Conservation (phyloP, 2,329 filamentous ascomycete genomes). For the Lachnellula hyalina region DNA sequence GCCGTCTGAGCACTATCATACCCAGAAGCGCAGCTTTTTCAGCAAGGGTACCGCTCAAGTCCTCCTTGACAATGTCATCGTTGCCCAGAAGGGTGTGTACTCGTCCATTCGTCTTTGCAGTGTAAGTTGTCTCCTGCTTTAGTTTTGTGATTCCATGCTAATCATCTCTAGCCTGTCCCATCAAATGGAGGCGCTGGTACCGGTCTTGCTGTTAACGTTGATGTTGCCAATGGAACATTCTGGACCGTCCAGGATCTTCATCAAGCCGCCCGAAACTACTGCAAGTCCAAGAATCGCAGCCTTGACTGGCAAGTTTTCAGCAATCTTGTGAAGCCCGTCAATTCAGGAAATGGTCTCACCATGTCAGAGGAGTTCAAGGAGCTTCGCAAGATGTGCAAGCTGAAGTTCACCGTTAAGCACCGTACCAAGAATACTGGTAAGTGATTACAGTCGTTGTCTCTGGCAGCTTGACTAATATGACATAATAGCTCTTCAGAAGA, state of each 20-base stretch:
- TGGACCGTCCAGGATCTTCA: slow-evolving; percentile 50
- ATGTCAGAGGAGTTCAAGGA: slow-evolving; percentile 48
- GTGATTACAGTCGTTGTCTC: not conserved
- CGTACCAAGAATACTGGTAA: slow-evolving; percentile 39
- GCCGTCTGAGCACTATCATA: slow-evolving; percentile 61
- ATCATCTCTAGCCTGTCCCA: slow-evolving; percentile 14
- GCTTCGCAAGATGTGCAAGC: slow-evolving; percentile 47
- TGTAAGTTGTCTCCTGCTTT: slow-evolving; percentile 32
- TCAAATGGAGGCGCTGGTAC: slow-evolving; percentile 35
- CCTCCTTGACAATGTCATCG: slow-evolving; percentile 58
- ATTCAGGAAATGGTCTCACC: slow-evolving; percentile 5
- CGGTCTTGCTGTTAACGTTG: slow-evolving; percentile 76
- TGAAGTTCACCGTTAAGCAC: slow-evolving; percentile 54
- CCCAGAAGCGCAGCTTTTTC: slow-evolving; percentile 84
- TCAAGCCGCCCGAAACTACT: slow-evolving; percentile 31
- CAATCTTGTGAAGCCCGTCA: slow-evolving; percentile 18
- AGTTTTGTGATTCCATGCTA: slow-evolving; percentile 4
- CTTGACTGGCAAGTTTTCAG: slow-evolving; percentile 21
- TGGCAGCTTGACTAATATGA: not conserved
- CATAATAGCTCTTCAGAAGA: slow-evolving; percentile 28
- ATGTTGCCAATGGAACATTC: slow-evolving; percentile 89
- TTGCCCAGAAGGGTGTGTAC: slow-evolving; percentile 86
- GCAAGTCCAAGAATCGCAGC: slow-evolving; percentile 21
- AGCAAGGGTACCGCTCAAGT: slow-evolving; percentile 19
- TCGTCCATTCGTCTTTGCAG: slow-evolving; percentile 75